Evolutionary conservation across 2,329 filamentous ascomycete genomes (phyloP), one percentile per base, ranked within the genome.

Genomic region (Emericellopsis atlantica): DNA sequence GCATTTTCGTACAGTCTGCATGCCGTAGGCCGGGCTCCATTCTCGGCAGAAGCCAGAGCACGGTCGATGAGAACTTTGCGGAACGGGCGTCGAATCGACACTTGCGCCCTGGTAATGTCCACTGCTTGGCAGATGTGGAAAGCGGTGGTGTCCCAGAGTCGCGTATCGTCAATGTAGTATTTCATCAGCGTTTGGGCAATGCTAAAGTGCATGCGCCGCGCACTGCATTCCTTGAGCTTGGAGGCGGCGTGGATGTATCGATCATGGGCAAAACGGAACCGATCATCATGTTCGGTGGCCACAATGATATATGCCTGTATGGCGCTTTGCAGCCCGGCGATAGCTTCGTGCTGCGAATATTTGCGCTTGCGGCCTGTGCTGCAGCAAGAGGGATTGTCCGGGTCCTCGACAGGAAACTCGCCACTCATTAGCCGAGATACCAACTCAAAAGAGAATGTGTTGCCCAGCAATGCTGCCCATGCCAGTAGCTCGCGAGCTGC

Each of bases 241-340:
- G 74, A 68, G 6, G 86, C 79, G 14, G 85, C 86, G 54, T 84
- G 79, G 39, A 88, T 72, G 52, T 93, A 93, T 40, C 89, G 77
- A 57, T 95, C 89, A 57, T 95, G 89, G 29, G 81, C 79, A 56
- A 95, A 95, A 29, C 79, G 78, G 58, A 95, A 95, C 33, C 79
- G 74, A 57, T 95, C 87, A 52, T 95, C 90, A 2, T 80, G 79
- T 46, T 92, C 85, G 16, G 83, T 85, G 1, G 85, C 75, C 42
- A 90, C 76, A 33, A 96, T 70, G 40, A 95, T 78, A 52, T 84
- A 94, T 4, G 82, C 75, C 50, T 86, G 77, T 15, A 95, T 72
- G 9, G 88, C 79, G 24, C 77, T 79, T 54, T 95, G 86, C n/a
- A 96, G 70, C 0, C 87, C 90, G 35, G 74, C 74, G 5, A 92